Conservation (phyloP, 139 green algal species). For the Diplosphaera chodatii region DNA sequence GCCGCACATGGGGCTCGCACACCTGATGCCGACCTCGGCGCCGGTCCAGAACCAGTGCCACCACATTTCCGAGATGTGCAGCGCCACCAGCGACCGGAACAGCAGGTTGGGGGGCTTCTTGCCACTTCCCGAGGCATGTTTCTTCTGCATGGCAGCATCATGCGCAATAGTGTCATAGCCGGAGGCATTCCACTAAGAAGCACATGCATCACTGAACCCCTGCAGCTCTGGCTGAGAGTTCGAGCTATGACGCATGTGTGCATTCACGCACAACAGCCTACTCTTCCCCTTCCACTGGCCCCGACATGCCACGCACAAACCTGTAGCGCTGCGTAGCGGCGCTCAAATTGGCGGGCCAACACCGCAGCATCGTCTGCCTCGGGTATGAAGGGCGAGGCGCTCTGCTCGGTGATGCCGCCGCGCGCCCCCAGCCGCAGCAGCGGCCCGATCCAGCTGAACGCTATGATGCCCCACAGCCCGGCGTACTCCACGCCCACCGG, state of each 20-base stretch:
- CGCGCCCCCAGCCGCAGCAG: slow-evolving; percentile 32
- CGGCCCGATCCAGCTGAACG: slow-evolving; percentile 45
- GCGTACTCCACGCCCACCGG: slow-evolving; percentile 6
- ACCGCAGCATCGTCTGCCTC: slow-evolving; percentile 19
- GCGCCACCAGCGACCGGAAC: slow-evolving; percentile 28
- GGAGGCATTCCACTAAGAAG: no score
- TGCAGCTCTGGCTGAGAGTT: no score
- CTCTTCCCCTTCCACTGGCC: no score
- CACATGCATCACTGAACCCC: no score
- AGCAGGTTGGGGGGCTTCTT: slow-evolving; percentile 22
- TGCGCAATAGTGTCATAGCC: no score
- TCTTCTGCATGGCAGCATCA: not conserved
- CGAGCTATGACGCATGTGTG: no score
- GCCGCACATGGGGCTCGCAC: no score
- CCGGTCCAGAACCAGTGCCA: slow-evolving; percentile 44
- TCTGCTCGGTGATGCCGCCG: slow-evolving; percentile 11
- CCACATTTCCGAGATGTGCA: slow-evolving; percentile 40
- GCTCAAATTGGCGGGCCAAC: slow-evolving; percentile 43
- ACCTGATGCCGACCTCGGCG: slow-evolving; percentile 46
- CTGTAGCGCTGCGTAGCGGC: slow-evolving; percentile 22
- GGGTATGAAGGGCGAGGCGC: slow-evolving; percentile 19
- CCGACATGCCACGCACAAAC: slow-evolving; percentile 3
- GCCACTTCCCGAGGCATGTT: not conserved
- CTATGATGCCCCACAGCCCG: slow-evolving; percentile 7
- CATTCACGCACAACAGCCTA: no score